Percentiles rank a stretch among this genome's conserved stretches.
Conservation (phyloP, 2,329 filamentous ascomycete genomes). For the Venturia nashicola region DNA sequence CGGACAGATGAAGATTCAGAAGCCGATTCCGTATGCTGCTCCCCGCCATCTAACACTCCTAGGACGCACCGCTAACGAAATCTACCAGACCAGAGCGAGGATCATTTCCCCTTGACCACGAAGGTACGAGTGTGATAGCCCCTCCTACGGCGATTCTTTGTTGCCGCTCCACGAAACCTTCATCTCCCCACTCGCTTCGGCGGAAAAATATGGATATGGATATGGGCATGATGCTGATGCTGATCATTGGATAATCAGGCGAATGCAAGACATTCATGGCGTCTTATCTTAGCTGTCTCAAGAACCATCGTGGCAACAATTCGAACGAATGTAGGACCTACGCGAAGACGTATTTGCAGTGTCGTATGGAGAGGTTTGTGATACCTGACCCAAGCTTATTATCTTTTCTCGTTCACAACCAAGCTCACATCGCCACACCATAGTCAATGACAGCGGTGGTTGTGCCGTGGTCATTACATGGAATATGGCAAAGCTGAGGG, state of each 20-base stretch:
- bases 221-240: background rate
- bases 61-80: background rate
- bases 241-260: conserved; percentile 37
- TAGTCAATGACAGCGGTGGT: background rate
- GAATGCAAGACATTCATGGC: conserved; percentile 89
- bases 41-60: conserved; percentile 6
- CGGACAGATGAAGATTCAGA: conserved; percentile 48
- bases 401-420: background rate
- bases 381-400: background rate
- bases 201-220: background rate
- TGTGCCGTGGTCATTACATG: background rate
- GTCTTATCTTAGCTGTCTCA: conserved; percentile 77
- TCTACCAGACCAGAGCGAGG: conserved; percentile 69
- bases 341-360: conserved; percentile 79
- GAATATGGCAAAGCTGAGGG: background rate
- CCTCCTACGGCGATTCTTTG: background rate
- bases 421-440: background rate
- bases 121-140: conserved; percentile 40
- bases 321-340: conserved; percentile 72
- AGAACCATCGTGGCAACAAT: conserved; percentile 71
- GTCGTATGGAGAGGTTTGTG: conserved; percentile 85
- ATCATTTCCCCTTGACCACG: conserved; percentile 92
- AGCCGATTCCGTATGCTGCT: conserved; percentile 55
- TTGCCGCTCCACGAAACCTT: background rate
- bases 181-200: conserved; percentile 10